These are phyloP conservation scores for Hymenoscyphus linearis DNA, from an alignment of 2,329 filamentous ascomycete species.

Conservation along the genomic window DNA sequence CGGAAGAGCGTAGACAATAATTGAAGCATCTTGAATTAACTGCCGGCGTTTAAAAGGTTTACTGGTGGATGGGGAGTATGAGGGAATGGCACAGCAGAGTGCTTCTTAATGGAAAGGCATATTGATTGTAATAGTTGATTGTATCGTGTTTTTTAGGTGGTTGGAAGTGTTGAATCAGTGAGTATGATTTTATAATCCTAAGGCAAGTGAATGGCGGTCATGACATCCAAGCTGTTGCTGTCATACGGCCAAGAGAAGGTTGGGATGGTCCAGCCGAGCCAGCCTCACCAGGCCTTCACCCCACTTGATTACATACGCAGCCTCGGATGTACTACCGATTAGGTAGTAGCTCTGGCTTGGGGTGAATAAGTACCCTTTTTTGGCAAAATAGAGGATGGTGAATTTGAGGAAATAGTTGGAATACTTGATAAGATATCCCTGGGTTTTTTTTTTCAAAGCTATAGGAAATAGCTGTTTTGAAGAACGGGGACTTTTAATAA, in stretches of 20 bases:
- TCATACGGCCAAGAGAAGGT: background rate
- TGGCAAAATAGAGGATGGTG: too few species aligned
- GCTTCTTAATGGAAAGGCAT: slow-evolving; percentile 5
- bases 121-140: background rate
- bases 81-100: background rate
- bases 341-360: too few species aligned
- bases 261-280: background rate
- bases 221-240: background rate
- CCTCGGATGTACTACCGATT: background rate
- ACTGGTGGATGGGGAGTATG: background rate
- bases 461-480: too few species aligned
- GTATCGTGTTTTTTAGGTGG: background rate
- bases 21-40: slow-evolving; percentile 43
- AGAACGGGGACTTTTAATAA: too few species aligned
- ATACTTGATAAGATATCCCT: too few species aligned
- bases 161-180: background rate
- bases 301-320: background rate
- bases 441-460: too few species aligned
- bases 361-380: too few species aligned
- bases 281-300: background rate
- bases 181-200: background rate
- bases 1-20: slow-evolving; percentile 35
- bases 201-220: background rate
- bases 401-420: too few species aligned
- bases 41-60: background rate